Conservation (phyloP, 768 basidiomycete species). For the Pleurotus tuoliensis region DNA sequence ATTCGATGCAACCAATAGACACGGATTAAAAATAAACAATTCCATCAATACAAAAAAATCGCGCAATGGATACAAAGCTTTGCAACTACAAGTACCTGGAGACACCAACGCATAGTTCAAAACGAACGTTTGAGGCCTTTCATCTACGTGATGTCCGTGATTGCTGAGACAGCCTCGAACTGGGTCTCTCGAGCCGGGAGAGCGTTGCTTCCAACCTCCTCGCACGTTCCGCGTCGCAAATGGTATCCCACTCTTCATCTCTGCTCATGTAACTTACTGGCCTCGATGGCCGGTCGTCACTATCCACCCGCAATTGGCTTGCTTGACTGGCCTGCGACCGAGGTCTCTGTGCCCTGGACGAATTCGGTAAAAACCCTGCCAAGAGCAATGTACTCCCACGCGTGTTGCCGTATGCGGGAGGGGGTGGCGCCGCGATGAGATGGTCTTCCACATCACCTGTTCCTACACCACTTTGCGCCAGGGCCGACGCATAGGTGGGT, state of each 20-base stretch:
- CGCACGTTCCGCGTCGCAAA: conserved; percentile 50
- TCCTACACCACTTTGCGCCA: conserved; percentile 64
- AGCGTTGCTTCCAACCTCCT: conserved; percentile 54
- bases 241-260: conserved; percentile 56
- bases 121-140: not conserved
- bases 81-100: not conserved
- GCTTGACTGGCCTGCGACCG: conserved; percentile 29
- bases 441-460: conserved; percentile 77
- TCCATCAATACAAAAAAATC: not conserved
- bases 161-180: conserved; percentile 10
- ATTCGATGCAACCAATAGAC: not conserved
- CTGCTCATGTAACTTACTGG: conserved; percentile 53
- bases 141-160: conserved; percentile 3
- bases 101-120: not conserved
- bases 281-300: conserved; percentile 1
- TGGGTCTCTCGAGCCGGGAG: conserved; percentile 36
- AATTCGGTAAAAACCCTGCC: conserved; percentile 45
- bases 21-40: conserved; percentile 7
- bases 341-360: conserved; percentile 46
- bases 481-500: conserved; percentile 66
- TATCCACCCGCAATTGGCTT: conserved; percentile 25
- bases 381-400: conserved; percentile 65
- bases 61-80: too few species aligned
- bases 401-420: conserved; percentile 75
- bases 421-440: conserved; percentile 62